Evolutionary conservation across 371 early-diverging fungal species (phyloP), one percentile per base, ranked within the genome.

Genomic region (Rhizopus sp.): DNA sequence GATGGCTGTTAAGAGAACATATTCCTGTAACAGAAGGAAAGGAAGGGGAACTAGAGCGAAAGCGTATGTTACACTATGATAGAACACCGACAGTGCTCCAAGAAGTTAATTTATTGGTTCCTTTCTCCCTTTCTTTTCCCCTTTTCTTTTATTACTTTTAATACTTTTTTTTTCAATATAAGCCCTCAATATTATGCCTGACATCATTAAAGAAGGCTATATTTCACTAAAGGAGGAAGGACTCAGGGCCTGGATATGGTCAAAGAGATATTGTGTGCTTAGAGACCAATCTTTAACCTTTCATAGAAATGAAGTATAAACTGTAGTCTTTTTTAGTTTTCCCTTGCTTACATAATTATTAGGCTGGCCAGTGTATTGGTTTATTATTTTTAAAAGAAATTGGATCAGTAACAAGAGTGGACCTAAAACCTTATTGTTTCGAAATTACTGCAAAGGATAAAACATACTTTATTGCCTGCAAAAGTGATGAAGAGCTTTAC

Each of bases 401-500:
- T 50, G 84, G 81, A 39, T 76, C 82, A 33, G 93, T 96, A 15
- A 84, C 85, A 47, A 85, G 97, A 50, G 86, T 88, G 7, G 94
- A 95, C 40, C 66, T 89, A 47, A 93, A 93, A 69, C 82, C 88
- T 30, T 93, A 92, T 73, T 94, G 94, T 66, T 89, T 97, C 64
- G 95, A 95, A 68, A 81, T 97, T 40, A 82, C 83, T 38, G 93
- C 94, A 30, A 90, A 88, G 71, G 94, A 93, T 50, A 85, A 88
- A 70, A 84, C 88, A 41, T 93, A 90, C 68, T 93, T 84, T 71
- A 72, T 97, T 39, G 83, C 92, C 16, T 93, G 93, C 75, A 89
- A 86, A 72, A 92, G 84, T 73, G 97, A 97, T 71, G 94, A 93
- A 61, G 96, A 97, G 59, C 78, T 97, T 32, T 97, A 97, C 70